These are phyloP conservation scores for Suillus clintonianus DNA, from an alignment of 768 basidiomycete species.

Conservation along the genomic window DNA sequence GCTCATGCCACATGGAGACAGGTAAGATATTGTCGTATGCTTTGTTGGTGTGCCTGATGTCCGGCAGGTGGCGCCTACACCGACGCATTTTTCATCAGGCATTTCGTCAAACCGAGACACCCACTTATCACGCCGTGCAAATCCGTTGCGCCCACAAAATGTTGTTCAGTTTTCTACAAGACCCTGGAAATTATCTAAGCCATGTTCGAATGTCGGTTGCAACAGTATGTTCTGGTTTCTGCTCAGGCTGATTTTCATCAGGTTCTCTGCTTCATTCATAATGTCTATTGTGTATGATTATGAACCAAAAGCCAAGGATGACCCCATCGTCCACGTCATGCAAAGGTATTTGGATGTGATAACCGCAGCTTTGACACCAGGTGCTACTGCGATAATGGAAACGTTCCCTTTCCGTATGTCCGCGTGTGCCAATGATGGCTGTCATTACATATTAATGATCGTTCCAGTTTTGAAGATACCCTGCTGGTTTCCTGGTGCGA, in stretches of 20 bases:
- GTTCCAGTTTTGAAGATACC: slow-evolving; percentile 23
- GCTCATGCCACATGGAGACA: slow-evolving; percentile 19
- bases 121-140: too few relatives aligned
- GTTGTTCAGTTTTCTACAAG: too few relatives aligned
- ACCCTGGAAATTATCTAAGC: too few relatives aligned
- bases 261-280: slow-evolving; percentile 37
- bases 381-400: slow-evolving; percentile 14
- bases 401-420: slow-evolving; percentile 25
- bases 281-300: slow-evolving; percentile 45
- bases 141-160: too few relatives aligned
- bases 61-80: too few relatives aligned
- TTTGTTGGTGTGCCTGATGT: not conserved
- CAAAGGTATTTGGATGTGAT: slow-evolving; percentile 30
- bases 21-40: not conserved
- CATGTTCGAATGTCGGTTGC: too few relatives aligned
- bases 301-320: slow-evolving; percentile 34
- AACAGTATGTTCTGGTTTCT: not conserved
- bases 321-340: slow-evolving; percentile 39
- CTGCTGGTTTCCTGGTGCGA: slow-evolving; percentile 24
- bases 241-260: slow-evolving; percentile 7
- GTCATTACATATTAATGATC: not conserved
- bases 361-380: slow-evolving; percentile 15
- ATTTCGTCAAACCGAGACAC: too few relatives aligned
- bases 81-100: too few relatives aligned
- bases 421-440: not conserved